Conservation (phyloP, 163 green algal species). For the Trebouxia gelatinosa region DNA sequence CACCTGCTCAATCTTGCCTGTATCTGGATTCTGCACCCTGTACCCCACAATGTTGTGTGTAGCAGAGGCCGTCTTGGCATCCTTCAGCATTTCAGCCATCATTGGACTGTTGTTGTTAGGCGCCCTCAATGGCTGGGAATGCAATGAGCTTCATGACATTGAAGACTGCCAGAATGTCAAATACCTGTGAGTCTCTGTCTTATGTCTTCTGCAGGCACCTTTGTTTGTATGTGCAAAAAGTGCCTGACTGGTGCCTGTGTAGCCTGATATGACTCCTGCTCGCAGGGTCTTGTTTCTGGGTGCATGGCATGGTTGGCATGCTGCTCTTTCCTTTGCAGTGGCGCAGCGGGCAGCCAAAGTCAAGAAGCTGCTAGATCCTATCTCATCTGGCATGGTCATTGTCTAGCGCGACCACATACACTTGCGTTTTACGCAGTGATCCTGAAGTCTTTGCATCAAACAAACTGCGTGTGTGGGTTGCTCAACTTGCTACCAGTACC, state of each 20-base stretch:
- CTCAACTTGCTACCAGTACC: too few species aligned
- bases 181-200: slow-evolving; percentile 11
- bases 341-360: not conserved
- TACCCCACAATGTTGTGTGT: not conserved
- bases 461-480: too few species aligned
- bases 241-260: too few species aligned
- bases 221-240: too few species aligned
- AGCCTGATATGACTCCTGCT: too few species aligned
- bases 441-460: too few species aligned
- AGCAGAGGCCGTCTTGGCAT: not conserved
- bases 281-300: slow-evolving; percentile 25
- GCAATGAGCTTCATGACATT: slow-evolving; percentile 17
- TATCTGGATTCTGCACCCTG: too few species aligned
- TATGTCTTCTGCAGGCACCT: too few species aligned
- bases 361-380: slow-evolving; percentile 11
- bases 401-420: too few species aligned
- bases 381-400: slow-evolving; percentile 20
- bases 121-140: slow-evolving; percentile 14
- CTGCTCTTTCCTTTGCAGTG: slow-evolving; percentile 7
- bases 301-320: slow-evolving; percentile 22
- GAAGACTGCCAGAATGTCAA: slow-evolving; percentile 25
- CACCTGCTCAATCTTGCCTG: too few species aligned
- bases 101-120: slow-evolving; percentile 6
- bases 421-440: too few species aligned
- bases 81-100: not conserved